A percentile compares a stretch with the other conserved stretches of the same genome.
phyloP scores from a whole-genome alignment of 805 yeast genomes.

The Metschnikowia henanensis region DNA sequence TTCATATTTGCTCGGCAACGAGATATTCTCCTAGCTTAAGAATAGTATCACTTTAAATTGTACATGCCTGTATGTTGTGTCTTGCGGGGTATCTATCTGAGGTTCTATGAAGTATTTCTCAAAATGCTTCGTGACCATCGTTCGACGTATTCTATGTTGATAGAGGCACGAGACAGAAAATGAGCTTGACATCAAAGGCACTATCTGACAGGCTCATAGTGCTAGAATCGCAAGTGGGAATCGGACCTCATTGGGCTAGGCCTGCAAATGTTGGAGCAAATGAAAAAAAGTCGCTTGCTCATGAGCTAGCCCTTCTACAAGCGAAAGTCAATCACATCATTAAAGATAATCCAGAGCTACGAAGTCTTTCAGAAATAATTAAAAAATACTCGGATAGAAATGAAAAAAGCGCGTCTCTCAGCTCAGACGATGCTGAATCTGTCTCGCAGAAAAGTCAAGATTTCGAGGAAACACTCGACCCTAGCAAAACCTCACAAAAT shows the following conservation, averaged over 20 bases:
- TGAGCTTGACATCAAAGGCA: conserved; percentile 6
- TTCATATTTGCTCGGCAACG: no score
- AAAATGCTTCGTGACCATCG: not conserved
- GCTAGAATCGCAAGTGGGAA: conserved; percentile 10
- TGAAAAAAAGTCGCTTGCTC: conserved; percentile 2
- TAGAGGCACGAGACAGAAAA: no score
- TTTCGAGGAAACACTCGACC: not conserved
- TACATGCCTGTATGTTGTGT: no score
- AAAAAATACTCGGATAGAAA: conserved; percentile 4
- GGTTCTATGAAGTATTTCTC: no score
- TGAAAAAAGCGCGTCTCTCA: no score
- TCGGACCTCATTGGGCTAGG: not conserved
- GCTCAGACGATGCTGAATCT: no score
- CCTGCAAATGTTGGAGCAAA: not conserved
- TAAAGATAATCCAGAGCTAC: conserved; percentile 10
- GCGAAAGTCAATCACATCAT: conserved; percentile 12
- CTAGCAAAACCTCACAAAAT: no score
- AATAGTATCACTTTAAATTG: no score
- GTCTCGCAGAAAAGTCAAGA: not conserved
- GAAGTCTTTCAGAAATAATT: conserved; percentile 11
- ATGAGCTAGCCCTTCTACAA: conserved; percentile 12
- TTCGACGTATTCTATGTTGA: not conserved
- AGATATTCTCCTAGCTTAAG: no score
- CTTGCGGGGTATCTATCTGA: no score
- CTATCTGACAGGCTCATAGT: conserved; percentile 3